Evolutionary conservation across 108 stramenopile species (phyloP).

Genomic region (Conticribra weissflogii): DNA sequence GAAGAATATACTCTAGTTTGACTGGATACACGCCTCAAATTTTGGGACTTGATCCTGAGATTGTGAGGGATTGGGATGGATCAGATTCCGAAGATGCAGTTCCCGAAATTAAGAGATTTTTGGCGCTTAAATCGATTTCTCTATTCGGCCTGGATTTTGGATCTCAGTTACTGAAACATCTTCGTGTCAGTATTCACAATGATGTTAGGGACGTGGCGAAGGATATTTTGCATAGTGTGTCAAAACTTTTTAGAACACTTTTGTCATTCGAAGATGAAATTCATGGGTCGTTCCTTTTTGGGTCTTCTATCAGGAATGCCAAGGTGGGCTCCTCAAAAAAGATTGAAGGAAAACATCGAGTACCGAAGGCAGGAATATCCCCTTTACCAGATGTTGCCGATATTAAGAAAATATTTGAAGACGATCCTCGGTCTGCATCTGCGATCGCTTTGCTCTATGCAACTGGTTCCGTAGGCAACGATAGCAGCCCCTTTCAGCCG

Average conservation of each 20-base stretch:
- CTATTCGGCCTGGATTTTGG: constrained; percentile 18
- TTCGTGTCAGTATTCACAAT: constrained; percentile 1
- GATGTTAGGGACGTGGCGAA: constrained; percentile 15
- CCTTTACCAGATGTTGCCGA: constrained; percentile 23
- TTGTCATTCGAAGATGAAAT: constrained; percentile 68
- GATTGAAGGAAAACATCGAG: constrained; percentile 17
- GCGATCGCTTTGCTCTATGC: constrained; percentile 53
- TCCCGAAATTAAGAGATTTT: constrained; percentile 22
- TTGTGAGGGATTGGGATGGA: constrained; percentile 34
- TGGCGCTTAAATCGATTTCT: constrained; percentile 43
- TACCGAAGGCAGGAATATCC: constrained; percentile 33
- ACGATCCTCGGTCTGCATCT: constrained; percentile 48
- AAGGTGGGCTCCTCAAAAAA: constrained; percentile 9
- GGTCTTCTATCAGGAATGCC: neutral
- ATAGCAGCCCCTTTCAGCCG: neutral
- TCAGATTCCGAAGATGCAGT: constrained; percentile 12
- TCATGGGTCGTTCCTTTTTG: constrained; percentile 62
- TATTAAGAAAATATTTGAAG: constrained; percentile 44
- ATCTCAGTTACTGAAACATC: neutral
- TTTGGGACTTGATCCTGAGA: constrained; percentile 64
- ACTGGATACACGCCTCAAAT: constrained; percentile 54
- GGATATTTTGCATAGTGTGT: constrained; percentile 14
- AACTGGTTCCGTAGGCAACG: neutral
- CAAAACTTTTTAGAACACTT: constrained; percentile 22
- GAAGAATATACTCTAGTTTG: constrained; percentile 53